Base-by-base conservation (phyloP, 805 yeast species). In the Candida maris region DNA sequence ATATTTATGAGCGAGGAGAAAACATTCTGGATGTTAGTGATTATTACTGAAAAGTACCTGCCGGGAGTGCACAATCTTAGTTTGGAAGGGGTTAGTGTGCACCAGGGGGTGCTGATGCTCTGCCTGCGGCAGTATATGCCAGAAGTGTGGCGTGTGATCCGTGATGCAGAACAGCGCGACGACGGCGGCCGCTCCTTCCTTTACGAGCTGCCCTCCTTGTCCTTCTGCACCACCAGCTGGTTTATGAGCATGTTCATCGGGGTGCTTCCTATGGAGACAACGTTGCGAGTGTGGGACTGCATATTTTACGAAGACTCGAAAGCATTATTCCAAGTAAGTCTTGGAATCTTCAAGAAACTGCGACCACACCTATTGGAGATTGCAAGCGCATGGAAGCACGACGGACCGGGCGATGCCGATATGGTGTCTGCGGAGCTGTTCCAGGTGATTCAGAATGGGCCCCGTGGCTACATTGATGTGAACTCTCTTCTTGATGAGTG, bases 241-340 rank as follows among this genome's bases (percentile, higher is more conserved):
- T 93, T 93, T 56, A 91, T 93, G 97, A 85, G 96, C 51, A 75
- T 86, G n/a, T 93, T 85, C 61, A 87, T 93, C 23, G 96, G 95
- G 0, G 78, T 82, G 1, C 61, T 93, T 18, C 98, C 98, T 0
- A 77, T 87, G 16, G 97, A 93, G 54, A 76, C 94, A 0, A 82
- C 87, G 6, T 65, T 93, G 29, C 66, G 97, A 38, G 81, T 93
- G 0, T 91, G 98, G 97, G 98, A 93, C 61, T 85, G 94, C 44
- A 63, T 91, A 33, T 89, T 94, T 68, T 87, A 84, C 54, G 97
- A 91, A 57, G 96, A 87, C 19, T 81, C 95, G 2, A 85, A 85
- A 52, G 76, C 93, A 8, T 67, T 93, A 13, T 93, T 88, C 64
- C 77, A 95, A 39, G 73, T 85, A 3, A 81, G 95, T 1, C 62